Percentiles rank a stretch among this genome's conserved stretches.
phyloP scores from a whole-genome alignment of 768 basidiomycete species.

The Sistotremastrum suecicum region DNA sequence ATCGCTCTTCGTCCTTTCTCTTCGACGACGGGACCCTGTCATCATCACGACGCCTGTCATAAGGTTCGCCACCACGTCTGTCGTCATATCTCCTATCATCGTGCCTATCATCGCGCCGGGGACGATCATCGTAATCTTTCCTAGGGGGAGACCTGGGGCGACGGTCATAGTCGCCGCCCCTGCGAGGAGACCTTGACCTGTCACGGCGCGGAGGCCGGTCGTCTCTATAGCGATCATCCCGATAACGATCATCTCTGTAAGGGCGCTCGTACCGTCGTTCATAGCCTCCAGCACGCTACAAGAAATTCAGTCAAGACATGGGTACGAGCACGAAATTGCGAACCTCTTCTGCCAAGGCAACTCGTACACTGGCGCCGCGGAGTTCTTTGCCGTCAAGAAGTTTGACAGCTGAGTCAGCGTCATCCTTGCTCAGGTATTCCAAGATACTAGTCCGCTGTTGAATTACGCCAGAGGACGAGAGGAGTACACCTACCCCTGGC shows the following conservation, averaged over 20 bases:
- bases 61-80: conserved; percentile 73
- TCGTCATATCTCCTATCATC: conserved; percentile 68
- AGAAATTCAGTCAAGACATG: background rate
- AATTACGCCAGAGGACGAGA: conserved; percentile 2
- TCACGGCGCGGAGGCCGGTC: conserved; percentile 48
- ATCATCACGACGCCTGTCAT: conserved; percentile 81
- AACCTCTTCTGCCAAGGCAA: conserved; percentile 51
- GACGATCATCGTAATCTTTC: conserved; percentile 77
- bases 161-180: conserved; percentile 64
- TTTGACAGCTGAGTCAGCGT: conserved; percentile 88
- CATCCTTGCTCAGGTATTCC: conserved; percentile 78
- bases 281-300: conserved; percentile 54
- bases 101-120: conserved; percentile 87
- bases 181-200: conserved; percentile 64
- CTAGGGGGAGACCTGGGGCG: conserved; percentile 68
- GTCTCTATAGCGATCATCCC: conserved; percentile 43
- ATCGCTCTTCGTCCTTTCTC: conserved; percentile 68
- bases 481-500: conserved; percentile 58
- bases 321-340: conserved; percentile 13
- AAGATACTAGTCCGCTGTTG: conserved; percentile 46
- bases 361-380: conserved; percentile 67
- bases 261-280: conserved; percentile 49
- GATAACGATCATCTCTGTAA: conserved; percentile 40
- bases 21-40: conserved; percentile 41
- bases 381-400: conserved; percentile 79